Base-by-base conservation (phyloP, 2,329 filamentous ascomycete genomes). In the Penicillium sp. region DNA sequence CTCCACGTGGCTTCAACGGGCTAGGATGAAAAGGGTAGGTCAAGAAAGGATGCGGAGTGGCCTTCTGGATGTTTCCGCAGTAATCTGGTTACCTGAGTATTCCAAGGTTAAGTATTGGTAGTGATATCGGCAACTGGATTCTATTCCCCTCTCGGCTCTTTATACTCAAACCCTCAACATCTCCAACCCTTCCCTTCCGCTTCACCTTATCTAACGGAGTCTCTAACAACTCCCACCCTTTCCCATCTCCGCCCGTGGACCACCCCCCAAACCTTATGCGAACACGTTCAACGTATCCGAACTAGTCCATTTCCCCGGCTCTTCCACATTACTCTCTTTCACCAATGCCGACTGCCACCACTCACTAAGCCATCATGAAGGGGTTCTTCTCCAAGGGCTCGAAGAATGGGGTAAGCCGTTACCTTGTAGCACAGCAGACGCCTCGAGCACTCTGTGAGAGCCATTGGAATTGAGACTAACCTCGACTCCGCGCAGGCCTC, bases 341-440 rank as follows among this genome's bases (percentile, higher is more conserved):
- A 42, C 46, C 64, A 63, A 70, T 71, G 71, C 71, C 53, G 61
- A 57, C 59, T 61, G 56, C 63, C 52, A 56, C 56, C 58, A 49
- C 47, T 51, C 36, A 62, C 57, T 53, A 54, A 59, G 59, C 64
- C 55, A 66, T 58, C 61, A 73, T 62, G 44, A 77, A 76, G 74
- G 68, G 71, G 63, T 70, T 74, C 48, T 76, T 77, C 60, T 66
- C 73, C 52, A 74, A 64, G 58, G 73, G 69, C 62, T 67, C 74
- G 49, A 71, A 72, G 62, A 66, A 72, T 71, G 68, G 67, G 63
- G 74, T 74, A 67, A 55, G 68, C 40, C 49, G 18, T 49, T 22
- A 36, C 56, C 53, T 24, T 51, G 57, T 62, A 54, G 53, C 57
- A 61, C 57, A 59, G 44, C 63, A 60, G 49, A 29, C 22, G 46